These are phyloP conservation scores for Alternaria incomplexa DNA, from an alignment of 2,329 filamentous ascomycete genomes.

Conservation along the genomic window DNA sequence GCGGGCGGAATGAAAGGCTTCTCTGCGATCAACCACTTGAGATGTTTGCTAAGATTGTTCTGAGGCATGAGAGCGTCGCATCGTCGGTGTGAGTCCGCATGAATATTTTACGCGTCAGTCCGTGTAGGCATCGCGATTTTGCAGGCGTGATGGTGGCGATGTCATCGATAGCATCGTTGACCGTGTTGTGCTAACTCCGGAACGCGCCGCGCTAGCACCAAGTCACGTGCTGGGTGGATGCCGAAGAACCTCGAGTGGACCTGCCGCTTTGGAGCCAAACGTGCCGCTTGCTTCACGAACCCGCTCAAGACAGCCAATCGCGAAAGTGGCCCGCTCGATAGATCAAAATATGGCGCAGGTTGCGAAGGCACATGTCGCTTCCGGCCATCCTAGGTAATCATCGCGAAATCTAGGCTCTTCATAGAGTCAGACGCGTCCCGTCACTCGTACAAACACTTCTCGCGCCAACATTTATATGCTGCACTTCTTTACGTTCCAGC, in stretches of 20 bases:
- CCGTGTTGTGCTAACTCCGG: constrained; percentile 26
- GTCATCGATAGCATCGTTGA: constrained; percentile 13
- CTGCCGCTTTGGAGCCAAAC: neutral
- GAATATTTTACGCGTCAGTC: constrained; percentile 29
- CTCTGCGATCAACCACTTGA: constrained; percentile 55
- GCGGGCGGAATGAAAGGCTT: constrained; percentile 54
- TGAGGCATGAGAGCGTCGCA: constrained; percentile 53
- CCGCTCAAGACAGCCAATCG: neutral
- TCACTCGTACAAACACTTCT: neutral
- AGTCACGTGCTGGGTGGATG: constrained; percentile 31
- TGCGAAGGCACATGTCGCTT: constrained; percentile 4
- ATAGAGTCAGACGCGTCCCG: constrained; percentile 1
- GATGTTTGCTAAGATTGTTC: constrained; percentile 57
- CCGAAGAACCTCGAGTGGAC: neutral
- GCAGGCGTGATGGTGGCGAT: constrained; percentile 30
- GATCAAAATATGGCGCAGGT: neutral
- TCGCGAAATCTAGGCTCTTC: neutral
- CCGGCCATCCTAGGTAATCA: neutral
- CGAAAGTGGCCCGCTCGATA: neutral
- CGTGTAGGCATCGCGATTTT: constrained; percentile 12
- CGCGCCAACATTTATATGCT: neutral
- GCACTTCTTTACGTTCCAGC: neutral
- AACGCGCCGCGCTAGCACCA: constrained; percentile 33
- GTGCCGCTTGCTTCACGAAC: neutral
- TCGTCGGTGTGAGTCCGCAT: constrained; percentile 28